phyloP scores from a whole-genome alignment of 2,329 filamentous ascomycete genomes.

The Botryotinia calthae region DNA sequence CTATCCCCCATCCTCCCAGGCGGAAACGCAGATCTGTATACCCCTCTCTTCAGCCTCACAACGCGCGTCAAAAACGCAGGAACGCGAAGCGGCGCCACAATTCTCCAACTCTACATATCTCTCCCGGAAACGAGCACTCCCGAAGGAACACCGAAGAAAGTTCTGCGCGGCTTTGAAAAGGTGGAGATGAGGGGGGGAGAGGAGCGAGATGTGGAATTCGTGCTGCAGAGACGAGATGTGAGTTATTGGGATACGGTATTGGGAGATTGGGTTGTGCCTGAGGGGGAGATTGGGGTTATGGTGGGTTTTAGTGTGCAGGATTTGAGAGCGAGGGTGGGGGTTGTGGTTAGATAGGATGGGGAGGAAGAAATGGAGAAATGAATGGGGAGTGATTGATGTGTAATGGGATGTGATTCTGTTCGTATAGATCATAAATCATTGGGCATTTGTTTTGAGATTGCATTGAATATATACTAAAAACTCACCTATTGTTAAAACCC shows the following conservation, averaged over 20 bases:
- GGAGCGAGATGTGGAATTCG: constrained; percentile 60
- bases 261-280: constrained; percentile 71
- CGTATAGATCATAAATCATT: not conserved
- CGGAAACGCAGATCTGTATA: constrained; percentile 55
- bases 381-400: not conserved
- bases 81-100: constrained; percentile 32
- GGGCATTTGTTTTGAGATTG: not conserved
- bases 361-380: not conserved
- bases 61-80: constrained; percentile 54
- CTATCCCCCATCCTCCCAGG: constrained; percentile 47
- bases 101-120: constrained; percentile 40
- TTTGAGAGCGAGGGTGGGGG: constrained; percentile 13
- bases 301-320: constrained; percentile 30
- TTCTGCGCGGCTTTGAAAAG: constrained; percentile 76
- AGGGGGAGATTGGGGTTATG: constrained; percentile 23
- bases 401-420: not conserved
- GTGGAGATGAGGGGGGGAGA: constrained; percentile 66
- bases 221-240: constrained; percentile 74
- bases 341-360: not conserved
- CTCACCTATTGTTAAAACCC: not conserved
- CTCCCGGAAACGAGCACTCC: not conserved
- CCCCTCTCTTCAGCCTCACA: constrained; percentile 47
- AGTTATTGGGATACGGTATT: constrained; percentile 75
- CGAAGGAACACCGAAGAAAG: constrained; percentile 44
- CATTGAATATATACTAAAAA: not conserved